These are phyloP conservation scores for Pythium vanterpoolii DNA, from an alignment of 352 stramenopile species.

Conservation along the genomic window DNA sequence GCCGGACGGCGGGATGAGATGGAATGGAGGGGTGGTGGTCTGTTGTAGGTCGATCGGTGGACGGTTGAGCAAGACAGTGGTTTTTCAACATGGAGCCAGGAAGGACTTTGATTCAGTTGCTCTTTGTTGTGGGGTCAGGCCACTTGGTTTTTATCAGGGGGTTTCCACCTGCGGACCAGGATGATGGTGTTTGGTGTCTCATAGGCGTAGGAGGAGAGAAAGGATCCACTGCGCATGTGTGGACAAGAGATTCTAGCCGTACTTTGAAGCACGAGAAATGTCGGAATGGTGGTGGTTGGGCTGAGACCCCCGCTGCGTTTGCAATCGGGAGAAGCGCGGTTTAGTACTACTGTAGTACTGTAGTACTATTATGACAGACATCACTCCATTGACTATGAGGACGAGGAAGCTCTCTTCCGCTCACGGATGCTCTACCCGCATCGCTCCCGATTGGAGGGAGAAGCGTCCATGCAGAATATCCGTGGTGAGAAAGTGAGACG, in stretches of 20 bases:
- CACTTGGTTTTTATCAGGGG: constrained; percentile 3
- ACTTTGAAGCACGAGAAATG: too few relatives aligned
- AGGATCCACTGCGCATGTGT: background rate
- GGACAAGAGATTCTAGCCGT: background rate
- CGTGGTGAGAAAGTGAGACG: too few relatives aligned
- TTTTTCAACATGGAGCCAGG: background rate
- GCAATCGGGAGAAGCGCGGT: too few relatives aligned
- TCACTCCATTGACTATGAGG: background rate
- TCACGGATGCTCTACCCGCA: too few relatives aligned
- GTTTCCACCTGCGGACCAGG: background rate
- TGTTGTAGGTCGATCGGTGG: background rate
- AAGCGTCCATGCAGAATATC: too few relatives aligned
- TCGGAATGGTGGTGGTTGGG: too few relatives aligned
- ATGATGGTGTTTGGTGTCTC: background rate
- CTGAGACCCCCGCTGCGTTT: too few relatives aligned
- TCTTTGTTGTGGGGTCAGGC: constrained; percentile 6
- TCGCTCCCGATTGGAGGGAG: too few relatives aligned
- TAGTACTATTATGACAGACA: background rate
- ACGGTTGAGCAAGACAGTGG: background rate
- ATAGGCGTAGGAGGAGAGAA: background rate
- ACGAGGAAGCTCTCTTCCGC: too few relatives aligned
- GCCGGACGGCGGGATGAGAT: constrained; percentile 16
- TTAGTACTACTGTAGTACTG: background rate
- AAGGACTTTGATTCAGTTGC: background rate
- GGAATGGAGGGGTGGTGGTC: too few relatives aligned